Base-by-base conservation (phyloP, 2,329 filamentous ascomycete species). In the Chaetothyriales sp. region DNA sequence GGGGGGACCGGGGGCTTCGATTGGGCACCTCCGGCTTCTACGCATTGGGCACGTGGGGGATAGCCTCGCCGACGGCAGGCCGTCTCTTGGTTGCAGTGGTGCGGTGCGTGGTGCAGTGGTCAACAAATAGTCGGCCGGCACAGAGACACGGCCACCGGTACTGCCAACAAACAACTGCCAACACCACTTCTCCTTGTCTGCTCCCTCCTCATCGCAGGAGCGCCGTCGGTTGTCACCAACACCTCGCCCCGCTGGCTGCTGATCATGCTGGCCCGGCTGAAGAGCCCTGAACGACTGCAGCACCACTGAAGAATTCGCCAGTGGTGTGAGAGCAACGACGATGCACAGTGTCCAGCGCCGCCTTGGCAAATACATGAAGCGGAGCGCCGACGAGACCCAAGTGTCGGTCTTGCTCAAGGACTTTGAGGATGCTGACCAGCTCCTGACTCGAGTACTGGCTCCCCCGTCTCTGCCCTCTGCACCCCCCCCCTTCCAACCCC, bases 351-450 rank as follows among this genome's bases (percentile, higher is more conserved):
- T 92, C 69, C 82, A 89, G 64, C 75, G 86, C 57, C 80, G 83
- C 63, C 83, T 89, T 60, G 85, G 84, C 55, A 82, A 78, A 67
- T 78, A 89, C 64, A 76, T 81, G 69, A 80, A 78, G 63, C 77
- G 81, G 56, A 80, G 82, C 20, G 85, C 83, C 52, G 84, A 92
- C 67, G 83, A 87, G 64, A 82, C 82, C 58, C 83, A 87, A 63
- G 81, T 90, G 46, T 81, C 82, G 9, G 76, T 83, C 45, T 73
- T 92, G 50, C 71, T 94, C 52, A 82, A 80, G 60, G 86, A 92
- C 63, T 92, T 89, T 64, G 83, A 88, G 60, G 82, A 89, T 66
- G 84, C 83, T 22, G 85, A 92, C 66, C 78, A 78, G 59, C 77
- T 89, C 64, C 74, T 92, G 57, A 76, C 78, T 58, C 82, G 81